Conservation (phyloP, 2,329 filamentous ascomycete species). For the Aphanocladium album region DNA sequence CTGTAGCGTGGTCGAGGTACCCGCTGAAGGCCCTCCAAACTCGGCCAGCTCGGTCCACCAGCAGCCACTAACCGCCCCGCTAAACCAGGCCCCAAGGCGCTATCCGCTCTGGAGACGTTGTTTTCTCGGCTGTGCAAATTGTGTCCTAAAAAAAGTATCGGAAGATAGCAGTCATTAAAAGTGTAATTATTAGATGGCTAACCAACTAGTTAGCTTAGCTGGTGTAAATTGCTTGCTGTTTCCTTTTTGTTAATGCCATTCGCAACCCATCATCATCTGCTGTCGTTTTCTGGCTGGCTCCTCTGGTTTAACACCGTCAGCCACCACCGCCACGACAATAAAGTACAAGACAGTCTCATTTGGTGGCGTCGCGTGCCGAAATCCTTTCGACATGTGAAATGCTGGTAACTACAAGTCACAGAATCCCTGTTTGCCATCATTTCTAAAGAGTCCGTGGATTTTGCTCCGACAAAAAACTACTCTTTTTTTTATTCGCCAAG, state of each 20-base stretch:
- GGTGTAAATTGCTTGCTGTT: not conserved
- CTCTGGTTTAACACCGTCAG: not conserved
- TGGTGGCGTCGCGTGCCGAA: not conserved
- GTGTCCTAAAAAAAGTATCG: no score
- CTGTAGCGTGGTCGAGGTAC: not conserved
- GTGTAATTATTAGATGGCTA: not conserved
- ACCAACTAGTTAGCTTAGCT: no score
- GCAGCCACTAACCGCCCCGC: not conserved
- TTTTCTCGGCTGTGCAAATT: no score
- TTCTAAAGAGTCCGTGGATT: not conserved
- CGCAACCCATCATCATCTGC: no score
- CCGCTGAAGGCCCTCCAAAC: not conserved
- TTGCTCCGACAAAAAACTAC: not conserved
- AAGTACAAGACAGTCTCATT: not conserved
- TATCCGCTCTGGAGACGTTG: not conserved
- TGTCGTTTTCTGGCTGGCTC: not conserved
- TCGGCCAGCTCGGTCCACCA: no score
- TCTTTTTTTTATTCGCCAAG: not conserved
- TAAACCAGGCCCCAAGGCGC: not conserved
- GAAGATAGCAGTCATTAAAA: not conserved
- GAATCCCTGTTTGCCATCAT: no score
- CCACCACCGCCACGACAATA: slow-evolving; percentile 6
- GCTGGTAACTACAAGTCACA: not conserved
- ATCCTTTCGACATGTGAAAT: not conserved
- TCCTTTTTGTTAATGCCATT: no score